Conservation (phyloP, 768 basidiomycete species). For the Lactifluus subvellereus region DNA sequence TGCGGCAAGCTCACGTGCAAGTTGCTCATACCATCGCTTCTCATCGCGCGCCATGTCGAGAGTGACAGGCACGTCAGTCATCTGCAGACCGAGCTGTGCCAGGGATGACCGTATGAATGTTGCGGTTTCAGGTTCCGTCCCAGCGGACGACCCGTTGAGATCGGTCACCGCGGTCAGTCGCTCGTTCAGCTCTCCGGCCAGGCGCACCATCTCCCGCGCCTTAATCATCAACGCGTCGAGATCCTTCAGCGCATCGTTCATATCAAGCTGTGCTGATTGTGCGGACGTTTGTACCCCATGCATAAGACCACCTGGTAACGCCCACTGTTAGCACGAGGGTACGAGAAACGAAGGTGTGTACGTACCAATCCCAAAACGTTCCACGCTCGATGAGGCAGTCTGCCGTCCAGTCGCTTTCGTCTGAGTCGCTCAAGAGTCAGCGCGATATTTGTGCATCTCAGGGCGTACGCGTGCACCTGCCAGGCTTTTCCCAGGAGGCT, state of each 20-base stretch:
- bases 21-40: conserved; percentile 66
- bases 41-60: conserved; percentile 86
- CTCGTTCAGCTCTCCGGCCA: conserved; percentile 84
- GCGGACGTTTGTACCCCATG: conserved; percentile 65
- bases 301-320: conserved; percentile 70
- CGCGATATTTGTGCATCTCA: not conserved
- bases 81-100: conserved; percentile 80
- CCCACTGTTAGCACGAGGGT: not conserved
- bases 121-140: conserved; percentile 69
- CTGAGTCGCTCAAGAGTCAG: conserved; percentile 9
- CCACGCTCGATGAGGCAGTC: conserved; percentile 13
- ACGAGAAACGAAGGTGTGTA: conserved; percentile 11
- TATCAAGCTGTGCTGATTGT: conserved; percentile 53
- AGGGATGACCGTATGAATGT: conserved; percentile 86
- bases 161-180: conserved; percentile 47
- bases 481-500: conserved; percentile 67
- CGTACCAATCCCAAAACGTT: conserved; percentile 49
- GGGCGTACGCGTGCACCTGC: conserved; percentile 44
- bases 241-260: conserved; percentile 77
- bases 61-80: conserved; percentile 76
- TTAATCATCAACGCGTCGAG: conserved; percentile 87
- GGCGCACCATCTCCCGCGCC: conserved; percentile 86
- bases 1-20: conserved; percentile 75
- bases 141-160: conserved; percentile 23
- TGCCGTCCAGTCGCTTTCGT: conserved; percentile 6